Evolutionary conservation across 129 eudicot species (phyloP).

Genomic region (Scalesia atractyloides): DNA sequence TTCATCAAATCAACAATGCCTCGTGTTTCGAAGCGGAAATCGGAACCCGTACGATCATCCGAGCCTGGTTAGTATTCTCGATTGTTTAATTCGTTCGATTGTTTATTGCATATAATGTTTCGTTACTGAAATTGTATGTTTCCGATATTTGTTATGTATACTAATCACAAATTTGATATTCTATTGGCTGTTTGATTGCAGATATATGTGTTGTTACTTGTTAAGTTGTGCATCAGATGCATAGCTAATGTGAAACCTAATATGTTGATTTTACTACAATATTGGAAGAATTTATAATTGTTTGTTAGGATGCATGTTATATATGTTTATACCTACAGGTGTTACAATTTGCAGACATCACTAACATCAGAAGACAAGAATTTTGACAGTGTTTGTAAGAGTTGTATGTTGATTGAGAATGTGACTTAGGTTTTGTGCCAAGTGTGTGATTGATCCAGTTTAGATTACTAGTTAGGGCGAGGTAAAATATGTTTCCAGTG

Average conservation of each 20-base stretch:
- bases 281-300: background rate
- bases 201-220: conserved; percentile 5
- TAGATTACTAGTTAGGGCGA: background rate
- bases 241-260: background rate
- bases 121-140: conserved; percentile 6
- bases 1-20: conserved; percentile 39
- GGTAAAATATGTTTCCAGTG: background rate
- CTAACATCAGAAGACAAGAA: background rate
- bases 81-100: background rate
- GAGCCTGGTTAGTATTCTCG: conserved; percentile 35
- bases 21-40: conserved; percentile 63
- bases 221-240: conserved; percentile 1
- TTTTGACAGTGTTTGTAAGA: no score
- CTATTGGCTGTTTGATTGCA: conserved; percentile 26
- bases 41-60: conserved; percentile 44
- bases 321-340: background rate
- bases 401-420: conserved; percentile 9
- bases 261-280: background rate
- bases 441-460: background rate
- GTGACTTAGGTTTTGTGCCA: conserved; percentile 8
- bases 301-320: background rate
- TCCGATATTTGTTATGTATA: background rate
- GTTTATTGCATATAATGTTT: background rate
- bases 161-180: conserved; percentile 27
- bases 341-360: background rate